Percentiles rank a stretch among this genome's conserved stretches.
These are phyloP conservation scores for Hydnomerulius pinastri DNA, from an alignment of 768 basidiomycete species.

Conservation along the genomic window DNA sequence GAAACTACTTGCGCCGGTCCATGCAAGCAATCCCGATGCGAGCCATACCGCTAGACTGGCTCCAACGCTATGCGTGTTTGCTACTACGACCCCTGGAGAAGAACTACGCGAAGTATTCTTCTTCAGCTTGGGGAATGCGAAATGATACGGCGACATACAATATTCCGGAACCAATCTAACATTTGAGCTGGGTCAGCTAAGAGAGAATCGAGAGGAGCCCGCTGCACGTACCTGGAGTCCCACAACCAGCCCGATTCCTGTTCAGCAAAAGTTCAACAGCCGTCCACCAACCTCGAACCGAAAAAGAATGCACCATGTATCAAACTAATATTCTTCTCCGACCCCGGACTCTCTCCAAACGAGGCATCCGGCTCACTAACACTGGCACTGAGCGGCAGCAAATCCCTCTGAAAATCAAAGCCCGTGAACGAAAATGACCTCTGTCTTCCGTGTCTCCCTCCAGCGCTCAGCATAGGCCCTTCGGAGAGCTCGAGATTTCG, in stretches of 20 bases:
- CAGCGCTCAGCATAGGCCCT: constrained; percentile 43
- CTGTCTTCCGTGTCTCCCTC: constrained; percentile 27
- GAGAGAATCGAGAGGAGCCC: not conserved
- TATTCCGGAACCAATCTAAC: constrained; percentile 87
- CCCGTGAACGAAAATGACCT: constrained; percentile 73
- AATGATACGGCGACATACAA: constrained; percentile 58
- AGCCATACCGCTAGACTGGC: constrained; percentile 88
- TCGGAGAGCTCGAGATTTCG: constrained; percentile 79
- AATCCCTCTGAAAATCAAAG: constrained; percentile 77
- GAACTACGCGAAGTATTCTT: constrained; percentile 53
- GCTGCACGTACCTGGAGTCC: constrained; percentile 64
- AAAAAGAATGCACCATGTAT: constrained; percentile 60
- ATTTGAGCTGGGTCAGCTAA: constrained; percentile 2
- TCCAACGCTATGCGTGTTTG: constrained; percentile 87
- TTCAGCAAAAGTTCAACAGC: not conserved
- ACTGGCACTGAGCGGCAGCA: constrained; percentile 77
- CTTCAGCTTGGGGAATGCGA: not conserved
- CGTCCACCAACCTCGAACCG: constrained; percentile 7
- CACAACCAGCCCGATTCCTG: constrained; percentile 85
- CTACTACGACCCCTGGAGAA: constrained; percentile 89
- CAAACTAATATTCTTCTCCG: constrained; percentile 76
- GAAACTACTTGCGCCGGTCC: constrained; percentile 96
- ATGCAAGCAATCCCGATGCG: constrained; percentile 78
- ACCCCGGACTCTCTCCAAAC: constrained; percentile 50
- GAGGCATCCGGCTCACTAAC: constrained; percentile 66